phyloP scores from a whole-genome alignment of 148 eudicot genomes.

The Vaccinium macrocarpon region DNA sequence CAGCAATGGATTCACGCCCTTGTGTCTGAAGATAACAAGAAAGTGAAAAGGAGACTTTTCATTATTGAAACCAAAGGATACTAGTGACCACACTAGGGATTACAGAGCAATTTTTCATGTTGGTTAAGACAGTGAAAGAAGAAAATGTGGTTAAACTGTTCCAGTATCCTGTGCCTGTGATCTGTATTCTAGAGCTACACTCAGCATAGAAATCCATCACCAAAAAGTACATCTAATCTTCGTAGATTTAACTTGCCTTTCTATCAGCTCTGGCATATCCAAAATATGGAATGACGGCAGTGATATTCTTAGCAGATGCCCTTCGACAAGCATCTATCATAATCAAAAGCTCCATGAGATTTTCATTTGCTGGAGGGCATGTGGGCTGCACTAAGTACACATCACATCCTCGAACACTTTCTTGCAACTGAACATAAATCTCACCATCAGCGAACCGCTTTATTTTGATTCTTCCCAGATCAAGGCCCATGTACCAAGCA shows the following conservation, averaged over 20 bases:
- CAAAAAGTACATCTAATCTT: background rate
- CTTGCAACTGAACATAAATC: conserved; percentile 92
- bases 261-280: conserved; percentile 99
- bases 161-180: background rate
- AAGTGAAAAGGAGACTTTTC: background rate
- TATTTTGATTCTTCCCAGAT: conserved; percentile 70
- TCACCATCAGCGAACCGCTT: conserved; percentile 97
- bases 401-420: conserved; percentile 96
- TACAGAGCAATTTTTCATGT: background rate
- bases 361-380: conserved; percentile 95
- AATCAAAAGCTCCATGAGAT: conserved; percentile 85
- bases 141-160: conserved; percentile 10
- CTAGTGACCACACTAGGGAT: background rate
- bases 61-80: background rate
- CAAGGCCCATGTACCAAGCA: conserved; percentile 89
- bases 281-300: conserved; percentile 96
- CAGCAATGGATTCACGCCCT: conserved; percentile 96
- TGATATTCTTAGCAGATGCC: conserved; percentile 91
- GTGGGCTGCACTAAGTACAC: conserved; percentile 93
- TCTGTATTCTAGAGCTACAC: background rate
- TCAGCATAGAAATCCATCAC: background rate
- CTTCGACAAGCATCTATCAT: conserved; percentile 98
- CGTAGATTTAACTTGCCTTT: conserved; percentile 43
- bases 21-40: conserved; percentile 58
- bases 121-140: background rate